Evolutionary conservation across 257 asterid genomes (phyloP).

Genomic region (Petrea volubilis): DNA sequence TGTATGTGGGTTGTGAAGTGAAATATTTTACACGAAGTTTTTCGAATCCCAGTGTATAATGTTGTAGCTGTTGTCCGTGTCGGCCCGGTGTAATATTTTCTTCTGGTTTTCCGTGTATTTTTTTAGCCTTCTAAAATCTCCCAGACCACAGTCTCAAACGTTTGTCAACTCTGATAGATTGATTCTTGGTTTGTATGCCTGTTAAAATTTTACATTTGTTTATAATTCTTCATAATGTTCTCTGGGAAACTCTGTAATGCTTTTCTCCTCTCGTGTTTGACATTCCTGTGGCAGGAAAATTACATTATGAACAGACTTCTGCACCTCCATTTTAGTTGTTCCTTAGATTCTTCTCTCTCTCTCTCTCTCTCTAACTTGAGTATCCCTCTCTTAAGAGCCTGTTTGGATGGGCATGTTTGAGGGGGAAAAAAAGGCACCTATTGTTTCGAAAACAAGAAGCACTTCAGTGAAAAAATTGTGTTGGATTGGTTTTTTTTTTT

Average conservation of each 20-base stretch:
- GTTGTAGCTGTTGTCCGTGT: not conserved
- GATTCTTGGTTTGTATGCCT: not conserved
- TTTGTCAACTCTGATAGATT: not conserved
- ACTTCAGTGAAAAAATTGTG: too few species aligned
- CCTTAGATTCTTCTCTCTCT: too few species aligned
- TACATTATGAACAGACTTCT: not conserved
- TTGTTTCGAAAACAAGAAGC: too few species aligned
- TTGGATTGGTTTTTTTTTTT: too few species aligned
- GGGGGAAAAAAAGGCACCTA: too few species aligned
- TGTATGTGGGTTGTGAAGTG: not conserved
- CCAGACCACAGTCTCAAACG: not conserved
- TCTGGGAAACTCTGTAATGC: not conserved
- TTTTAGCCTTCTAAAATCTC: not conserved
- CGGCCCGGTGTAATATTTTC: not conserved
- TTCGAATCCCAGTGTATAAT: constrained; percentile 1
- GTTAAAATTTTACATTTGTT: not conserved
- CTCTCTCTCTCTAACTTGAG: too few species aligned
- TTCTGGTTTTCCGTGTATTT: not conserved
- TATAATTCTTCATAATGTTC: not conserved
- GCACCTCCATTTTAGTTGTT: not conserved
- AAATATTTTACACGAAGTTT: not conserved
- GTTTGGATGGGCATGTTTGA: too few species aligned
- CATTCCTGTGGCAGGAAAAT: not conserved
- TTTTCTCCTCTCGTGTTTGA: not conserved
- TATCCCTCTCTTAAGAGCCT: too few species aligned